Evolutionary conservation across 2,329 filamentous ascomycete genomes (phyloP).

Genomic region (Fusarium clavum): DNA sequence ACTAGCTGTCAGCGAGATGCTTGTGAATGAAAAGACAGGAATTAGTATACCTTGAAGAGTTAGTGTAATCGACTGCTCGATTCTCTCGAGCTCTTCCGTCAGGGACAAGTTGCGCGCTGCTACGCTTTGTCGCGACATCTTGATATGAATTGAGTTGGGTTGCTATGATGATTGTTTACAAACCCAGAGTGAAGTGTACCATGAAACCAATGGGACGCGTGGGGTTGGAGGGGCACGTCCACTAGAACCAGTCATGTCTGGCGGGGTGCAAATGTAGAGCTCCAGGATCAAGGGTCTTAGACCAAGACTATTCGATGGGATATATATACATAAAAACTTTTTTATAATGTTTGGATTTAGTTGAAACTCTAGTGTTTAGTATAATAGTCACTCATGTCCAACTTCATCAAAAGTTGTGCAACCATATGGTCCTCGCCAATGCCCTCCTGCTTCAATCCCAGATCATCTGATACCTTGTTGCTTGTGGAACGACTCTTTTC

Average conservation of each 20-base stretch:
- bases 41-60: slow-evolving; percentile 81
- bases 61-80: slow-evolving; percentile 96
- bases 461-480: slow-evolving; percentile 47
- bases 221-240: slow-evolving; percentile 23
- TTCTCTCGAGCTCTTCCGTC: slow-evolving; percentile 93
- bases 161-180: slow-evolving; percentile 24
- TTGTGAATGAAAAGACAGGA: background rate
- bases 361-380: slow-evolving; percentile 41
- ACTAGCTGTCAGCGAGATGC: slow-evolving; percentile 3
- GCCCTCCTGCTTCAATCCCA: slow-evolving; percentile 52
- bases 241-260: background rate
- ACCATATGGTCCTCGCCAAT: slow-evolving; percentile 68
- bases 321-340: background rate
- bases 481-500: slow-evolving; percentile 66
- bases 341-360: background rate
- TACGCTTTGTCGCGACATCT: slow-evolving; percentile 63
- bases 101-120: slow-evolving; percentile 74
- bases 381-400: slow-evolving; percentile 80
- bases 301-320: background rate
- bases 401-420: slow-evolving; percentile 72
- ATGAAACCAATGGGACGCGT: slow-evolving; percentile 25
- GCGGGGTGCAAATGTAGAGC: background rate
- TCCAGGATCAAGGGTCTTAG: background rate
- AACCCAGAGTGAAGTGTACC: background rate
- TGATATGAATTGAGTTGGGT: background rate